Evolutionary conservation across 2,329 filamentous ascomycete genomes (phyloP), one percentile per base, ranked within the genome.

Genomic region (Xylaria sp.): DNA sequence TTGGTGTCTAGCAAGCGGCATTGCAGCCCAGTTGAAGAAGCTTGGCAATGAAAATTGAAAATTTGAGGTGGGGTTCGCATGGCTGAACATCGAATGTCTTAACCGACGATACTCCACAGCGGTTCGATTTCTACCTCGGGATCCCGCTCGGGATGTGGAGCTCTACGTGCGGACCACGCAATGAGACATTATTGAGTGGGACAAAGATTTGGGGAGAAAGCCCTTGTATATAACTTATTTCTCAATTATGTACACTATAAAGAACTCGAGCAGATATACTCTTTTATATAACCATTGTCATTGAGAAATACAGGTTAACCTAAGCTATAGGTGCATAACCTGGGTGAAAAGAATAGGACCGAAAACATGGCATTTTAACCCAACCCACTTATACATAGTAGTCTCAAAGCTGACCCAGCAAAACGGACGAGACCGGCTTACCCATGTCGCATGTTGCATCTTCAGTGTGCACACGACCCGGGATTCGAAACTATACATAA

Each of bases 31-130:
- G 7, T 6, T 38, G 31, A 36, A 31, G 23, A 54, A 56, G 28
- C 63, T 46, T 56, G 57, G 63, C 51, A 23, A 46, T 13, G 10
- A 61, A 61, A 61, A 62, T 58, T 61, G 6, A 61, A 61, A 61
- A 62, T 62, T 61, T 66, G 57, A 49, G 58, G 64, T 58, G 59
- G 33, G 57, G 63, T 62, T 44, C 6, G 59, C 48, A 44, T 42
- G 23, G 11, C 6, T 28, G 3, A 6, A 15, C 11, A 38, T 9
- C 33, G 31, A 31, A 20, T 54, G 36, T n/a, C 10, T 31, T 46
- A 49, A 57, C 46, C 15, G 49, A 53, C 53, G 10, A 6, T n/a
- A 15, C 33, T 56, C 53, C 33, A 38, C 53, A 56, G 17, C 33
- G 17, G 53, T 56, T 56, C 31, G 33, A 38, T 23, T 20, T 23